Conservation (phyloP, 139 green algal genomes). For the Pedinophyceae sp. region DNA sequence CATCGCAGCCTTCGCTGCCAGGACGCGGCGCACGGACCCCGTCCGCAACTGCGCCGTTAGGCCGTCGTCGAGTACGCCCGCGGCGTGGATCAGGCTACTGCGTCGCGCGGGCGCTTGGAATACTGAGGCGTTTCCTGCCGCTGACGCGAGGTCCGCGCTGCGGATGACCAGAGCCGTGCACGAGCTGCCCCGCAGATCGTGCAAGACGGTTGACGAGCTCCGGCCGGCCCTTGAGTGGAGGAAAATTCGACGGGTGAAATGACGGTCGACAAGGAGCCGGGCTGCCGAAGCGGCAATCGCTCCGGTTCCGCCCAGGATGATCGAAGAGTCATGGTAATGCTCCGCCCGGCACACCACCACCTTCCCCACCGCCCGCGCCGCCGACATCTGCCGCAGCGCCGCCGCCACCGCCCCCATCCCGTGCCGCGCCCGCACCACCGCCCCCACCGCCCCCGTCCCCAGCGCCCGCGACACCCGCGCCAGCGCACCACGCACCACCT, state of each 20-base stretch:
- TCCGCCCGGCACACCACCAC: constrained; percentile 40
- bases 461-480: constrained; percentile 11
- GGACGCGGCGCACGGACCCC: neutral
- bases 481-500: constrained; percentile 25
- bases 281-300: too few species aligned
- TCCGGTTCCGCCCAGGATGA: too few species aligned
- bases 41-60: constrained; percentile 28
- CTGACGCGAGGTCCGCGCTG: too few species aligned
- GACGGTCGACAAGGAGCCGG: too few species aligned
- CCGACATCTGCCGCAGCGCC: constrained; percentile 68
- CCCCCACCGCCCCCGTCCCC: constrained; percentile 21
- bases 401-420: constrained; percentile 22
- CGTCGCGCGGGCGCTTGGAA: neutral
- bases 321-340: too few species aligned
- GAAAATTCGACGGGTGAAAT: too few species aligned
- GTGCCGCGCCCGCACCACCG: constrained; percentile 29
- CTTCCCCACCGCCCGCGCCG: constrained; percentile 70
- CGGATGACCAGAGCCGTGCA: too few species aligned
- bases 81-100: constrained; percentile 33
- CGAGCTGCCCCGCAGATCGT: too few species aligned
- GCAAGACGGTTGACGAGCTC: too few species aligned
- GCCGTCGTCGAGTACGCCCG: constrained; percentile 39
- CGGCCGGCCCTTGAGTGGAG: too few species aligned
- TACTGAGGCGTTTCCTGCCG: too few species aligned
- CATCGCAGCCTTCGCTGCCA: constrained; percentile 6